phyloP scores from a whole-genome alignment of 345 rosid genomes.

The Populus deltoides region DNA sequence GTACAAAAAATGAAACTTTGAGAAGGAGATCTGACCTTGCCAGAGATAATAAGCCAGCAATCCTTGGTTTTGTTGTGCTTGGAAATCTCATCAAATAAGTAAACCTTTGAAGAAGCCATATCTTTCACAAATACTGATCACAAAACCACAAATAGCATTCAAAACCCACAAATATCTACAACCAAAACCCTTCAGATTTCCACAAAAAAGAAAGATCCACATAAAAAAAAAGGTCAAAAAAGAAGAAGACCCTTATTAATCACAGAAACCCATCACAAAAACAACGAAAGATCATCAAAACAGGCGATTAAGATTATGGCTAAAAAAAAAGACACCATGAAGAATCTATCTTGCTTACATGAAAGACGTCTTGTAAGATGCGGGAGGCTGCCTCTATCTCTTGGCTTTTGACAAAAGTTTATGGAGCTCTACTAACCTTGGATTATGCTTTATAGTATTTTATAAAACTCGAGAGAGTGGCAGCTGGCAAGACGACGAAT shows the following conservation, averaged over 20 bases:
- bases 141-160: slow-evolving; percentile 16
- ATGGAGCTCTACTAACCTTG: background rate
- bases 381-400: background rate
- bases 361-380: background rate
- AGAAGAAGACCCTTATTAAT: background rate
- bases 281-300: background rate
- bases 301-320: background rate
- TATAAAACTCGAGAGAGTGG: background rate
- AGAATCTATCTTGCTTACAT: background rate
- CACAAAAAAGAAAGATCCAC: background rate
- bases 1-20: background rate
- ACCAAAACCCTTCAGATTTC: background rate
- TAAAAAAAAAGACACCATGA: background rate
- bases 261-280: background rate
- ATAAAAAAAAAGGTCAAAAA: background rate
- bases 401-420: background rate
- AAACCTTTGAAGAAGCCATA: slow-evolving; percentile 69
- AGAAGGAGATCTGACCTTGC: slow-evolving; percentile 65
- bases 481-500: background rate
- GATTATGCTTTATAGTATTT: background rate
- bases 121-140: slow-evolving; percentile 25
- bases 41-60: slow-evolving; percentile 87
- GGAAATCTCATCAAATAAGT: slow-evolving; percentile 65
- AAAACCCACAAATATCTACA: background rate
- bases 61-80: slow-evolving; percentile 78